phyloP scores from a whole-genome alignment of 2,329 filamentous ascomycete genomes.

The Pseudogymnoascus sp. region DNA sequence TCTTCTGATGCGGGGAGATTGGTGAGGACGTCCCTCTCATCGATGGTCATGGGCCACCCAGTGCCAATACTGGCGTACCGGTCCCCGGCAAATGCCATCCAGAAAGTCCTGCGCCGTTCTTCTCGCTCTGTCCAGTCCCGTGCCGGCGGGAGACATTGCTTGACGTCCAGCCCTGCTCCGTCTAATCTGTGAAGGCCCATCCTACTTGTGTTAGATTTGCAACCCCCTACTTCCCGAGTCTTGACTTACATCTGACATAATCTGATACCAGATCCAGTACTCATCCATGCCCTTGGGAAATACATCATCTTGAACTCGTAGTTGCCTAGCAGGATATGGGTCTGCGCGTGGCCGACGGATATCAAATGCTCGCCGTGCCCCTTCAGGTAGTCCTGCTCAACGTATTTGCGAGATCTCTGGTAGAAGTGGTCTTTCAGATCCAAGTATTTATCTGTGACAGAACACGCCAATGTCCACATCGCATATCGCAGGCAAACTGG shows the following conservation, averaged over 20 bases:
- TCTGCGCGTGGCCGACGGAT: slow-evolving; percentile 76
- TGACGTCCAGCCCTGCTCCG: slow-evolving; percentile 75
- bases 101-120: slow-evolving; percentile 85
- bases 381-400: slow-evolving; percentile 82
- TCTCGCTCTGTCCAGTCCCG: slow-evolving; percentile 92
- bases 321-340: slow-evolving; percentile 67
- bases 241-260: slow-evolving; percentile 67
- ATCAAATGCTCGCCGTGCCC: slow-evolving; percentile 87
- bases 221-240: slow-evolving; percentile 37
- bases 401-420: slow-evolving; percentile 77
- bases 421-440: slow-evolving; percentile 84
- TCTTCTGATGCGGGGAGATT: slow-evolving; percentile 79
- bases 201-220: slow-evolving; percentile 54
- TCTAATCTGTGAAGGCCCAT: slow-evolving; percentile 86
- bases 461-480: slow-evolving; percentile 92
- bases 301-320: slow-evolving; percentile 99
- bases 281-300: slow-evolving; percentile 93
- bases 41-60: slow-evolving; percentile 91
- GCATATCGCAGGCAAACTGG: slow-evolving; percentile 85
- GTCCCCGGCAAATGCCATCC: slow-evolving; percentile 87
- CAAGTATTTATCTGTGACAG: slow-evolving; percentile 71
- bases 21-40: slow-evolving; percentile 84
- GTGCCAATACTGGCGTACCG: slow-evolving; percentile 93
- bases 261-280: slow-evolving; percentile 71
- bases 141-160: slow-evolving; percentile 78